Evolutionary conservation across 2,329 filamentous ascomycete genomes (phyloP).

Genomic region (Cyphellophora attinorum): DNA sequence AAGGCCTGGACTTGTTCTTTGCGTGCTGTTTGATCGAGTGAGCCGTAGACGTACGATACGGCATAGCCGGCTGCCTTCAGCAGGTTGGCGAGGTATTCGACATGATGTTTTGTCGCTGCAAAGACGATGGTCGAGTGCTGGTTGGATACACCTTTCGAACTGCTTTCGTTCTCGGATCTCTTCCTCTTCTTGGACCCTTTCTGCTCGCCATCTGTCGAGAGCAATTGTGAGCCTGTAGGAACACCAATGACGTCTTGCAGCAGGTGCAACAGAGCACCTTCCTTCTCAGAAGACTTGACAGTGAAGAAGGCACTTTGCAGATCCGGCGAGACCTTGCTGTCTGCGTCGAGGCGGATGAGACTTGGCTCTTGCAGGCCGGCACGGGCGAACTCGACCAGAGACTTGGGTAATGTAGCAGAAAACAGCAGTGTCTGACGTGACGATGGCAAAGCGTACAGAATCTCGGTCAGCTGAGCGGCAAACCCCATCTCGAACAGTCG

Average conservation of each 20-base stretch:
- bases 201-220: constrained; percentile 42
- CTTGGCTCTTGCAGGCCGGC: constrained; percentile 88
- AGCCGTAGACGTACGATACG: constrained; percentile 89
- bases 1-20: constrained; percentile 90
- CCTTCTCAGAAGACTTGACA: constrained; percentile 86
- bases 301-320: constrained; percentile 93
- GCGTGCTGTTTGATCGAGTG: constrained; percentile 85
- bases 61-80: constrained; percentile 74
- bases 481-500: constrained; percentile 98
- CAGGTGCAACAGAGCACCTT: constrained; percentile 81
- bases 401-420: constrained; percentile 88
- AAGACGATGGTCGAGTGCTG: constrained; percentile 93
- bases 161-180: constrained; percentile 38
- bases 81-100: constrained; percentile 82
- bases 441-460: constrained; percentile 75
- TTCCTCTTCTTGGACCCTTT: constrained; percentile 37
- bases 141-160: constrained; percentile 41
- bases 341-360: constrained; percentile 80
- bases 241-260: constrained; percentile 89
- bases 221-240: constrained; percentile 47
- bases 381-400: constrained; percentile 88
- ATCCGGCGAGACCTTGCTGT: constrained; percentile 92
- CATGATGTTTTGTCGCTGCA: constrained; percentile 90
- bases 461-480: constrained; percentile 83
- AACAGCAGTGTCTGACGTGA: constrained; percentile 87